phyloP scores from a whole-genome alignment of 768 basidiomycete genomes.

The Baorangia bicolor region DNA sequence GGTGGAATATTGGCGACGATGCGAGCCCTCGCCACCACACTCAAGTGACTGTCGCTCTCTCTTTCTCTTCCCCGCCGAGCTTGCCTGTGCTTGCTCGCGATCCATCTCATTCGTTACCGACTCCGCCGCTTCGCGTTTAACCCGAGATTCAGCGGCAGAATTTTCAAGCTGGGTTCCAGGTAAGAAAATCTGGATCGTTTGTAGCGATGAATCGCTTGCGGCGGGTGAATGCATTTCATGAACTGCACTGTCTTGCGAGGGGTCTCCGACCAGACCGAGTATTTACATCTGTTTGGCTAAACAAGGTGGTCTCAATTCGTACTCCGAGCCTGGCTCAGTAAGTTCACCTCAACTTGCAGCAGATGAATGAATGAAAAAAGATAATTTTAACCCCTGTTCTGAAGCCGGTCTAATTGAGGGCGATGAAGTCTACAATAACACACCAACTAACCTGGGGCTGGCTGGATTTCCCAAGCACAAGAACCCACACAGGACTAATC shows the following conservation, averaged over 20 bases:
- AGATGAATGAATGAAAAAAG: no score
- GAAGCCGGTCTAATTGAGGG: no score
- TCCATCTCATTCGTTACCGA: neutral
- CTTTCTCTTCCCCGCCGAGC: neutral
- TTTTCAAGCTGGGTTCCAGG: constrained; percentile 1
- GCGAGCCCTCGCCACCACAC: neutral
- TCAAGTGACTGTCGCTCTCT: neutral
- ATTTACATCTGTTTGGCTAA: neutral
- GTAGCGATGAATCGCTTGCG: neutral
- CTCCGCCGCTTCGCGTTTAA: neutral
- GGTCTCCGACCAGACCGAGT: no score
- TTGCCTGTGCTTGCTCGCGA: neutral
- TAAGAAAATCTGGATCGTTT: constrained; percentile 3
- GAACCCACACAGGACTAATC: no score
- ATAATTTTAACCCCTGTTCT: no score
- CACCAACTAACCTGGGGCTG: no score
- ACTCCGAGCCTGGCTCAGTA: no score
- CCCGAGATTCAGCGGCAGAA: neutral
- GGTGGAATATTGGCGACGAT: neutral
- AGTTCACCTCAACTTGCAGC: no score
- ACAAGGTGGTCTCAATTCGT: no score
- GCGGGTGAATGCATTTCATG: neutral
- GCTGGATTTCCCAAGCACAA: no score
- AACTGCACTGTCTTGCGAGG: neutral
- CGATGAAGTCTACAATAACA: no score